These are phyloP conservation scores for Phanerochaete sordida DNA, from an alignment of 768 basidiomycete species.

Conservation along the genomic window DNA sequence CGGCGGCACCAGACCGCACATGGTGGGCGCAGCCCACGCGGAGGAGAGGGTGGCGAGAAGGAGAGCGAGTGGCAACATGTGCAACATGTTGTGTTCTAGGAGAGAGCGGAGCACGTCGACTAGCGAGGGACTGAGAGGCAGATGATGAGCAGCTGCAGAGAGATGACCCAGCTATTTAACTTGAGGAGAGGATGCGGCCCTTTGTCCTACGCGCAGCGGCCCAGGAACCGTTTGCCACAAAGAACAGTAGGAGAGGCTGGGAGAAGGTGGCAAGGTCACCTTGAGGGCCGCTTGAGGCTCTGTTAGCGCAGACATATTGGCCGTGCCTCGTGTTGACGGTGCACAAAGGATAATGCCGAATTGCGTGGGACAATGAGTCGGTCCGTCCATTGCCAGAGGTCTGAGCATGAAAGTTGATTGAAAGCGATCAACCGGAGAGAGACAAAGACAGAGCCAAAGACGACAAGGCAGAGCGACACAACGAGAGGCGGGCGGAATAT, in stretches of 20 bases:
- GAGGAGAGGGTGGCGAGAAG: slow-evolving; percentile 16
- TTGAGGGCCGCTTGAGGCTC: neutral
- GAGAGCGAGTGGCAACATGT: slow-evolving; percentile 19
- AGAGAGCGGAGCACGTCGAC: slow-evolving; percentile 6
- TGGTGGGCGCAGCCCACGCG: slow-evolving; percentile 29
- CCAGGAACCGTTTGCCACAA: neutral
- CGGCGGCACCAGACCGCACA: slow-evolving; percentile 18
- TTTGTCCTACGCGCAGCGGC: neutral
- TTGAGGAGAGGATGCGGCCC: neutral
- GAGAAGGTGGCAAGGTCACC: neutral
- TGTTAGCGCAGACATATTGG: neutral
- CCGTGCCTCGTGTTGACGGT: neutral
- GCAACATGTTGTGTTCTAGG: slow-evolving; percentile 10
- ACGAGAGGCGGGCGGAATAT: too few species aligned
- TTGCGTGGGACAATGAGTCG: neutral
- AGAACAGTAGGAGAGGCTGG: too few species aligned
- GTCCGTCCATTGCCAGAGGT: too few species aligned
- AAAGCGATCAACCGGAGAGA: too few species aligned
- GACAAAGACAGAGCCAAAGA: too few species aligned
- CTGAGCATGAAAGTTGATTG: too few species aligned
- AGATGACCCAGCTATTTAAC: neutral
- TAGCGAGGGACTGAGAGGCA: neutral
- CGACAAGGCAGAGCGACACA: too few species aligned
- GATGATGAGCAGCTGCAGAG: neutral
- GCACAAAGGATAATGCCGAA: neutral